A percentile compares a stretch with the other conserved stretches of the same genome.
phyloP scores from a whole-genome alignment of 2,329 filamentous ascomycete species.

The Dactylellina parvicollis region DNA sequence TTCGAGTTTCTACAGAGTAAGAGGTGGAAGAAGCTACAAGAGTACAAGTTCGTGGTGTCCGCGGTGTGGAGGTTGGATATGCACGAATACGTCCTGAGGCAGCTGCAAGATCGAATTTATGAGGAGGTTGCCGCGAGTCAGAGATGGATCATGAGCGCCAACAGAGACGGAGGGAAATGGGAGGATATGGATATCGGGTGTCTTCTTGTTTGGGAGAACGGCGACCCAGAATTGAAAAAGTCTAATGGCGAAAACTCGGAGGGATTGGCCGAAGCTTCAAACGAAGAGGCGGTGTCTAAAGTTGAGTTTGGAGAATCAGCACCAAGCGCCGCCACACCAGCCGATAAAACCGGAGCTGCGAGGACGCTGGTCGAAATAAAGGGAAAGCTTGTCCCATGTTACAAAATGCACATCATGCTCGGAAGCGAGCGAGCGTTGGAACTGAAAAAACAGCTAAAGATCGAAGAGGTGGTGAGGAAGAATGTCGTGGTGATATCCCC shows the following conservation, averaged over 20 bases:
- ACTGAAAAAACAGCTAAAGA: constrained; percentile 53
- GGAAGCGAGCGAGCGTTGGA: constrained; percentile 48
- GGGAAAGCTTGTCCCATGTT: constrained; percentile 53
- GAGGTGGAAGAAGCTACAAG: constrained; percentile 52
- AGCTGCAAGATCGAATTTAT: constrained; percentile 65
- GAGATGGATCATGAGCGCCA: constrained; percentile 45
- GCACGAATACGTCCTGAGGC: constrained; percentile 66
- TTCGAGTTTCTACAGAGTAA: constrained; percentile 34
- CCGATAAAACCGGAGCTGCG: background rate
- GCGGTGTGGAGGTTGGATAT: constrained; percentile 68
- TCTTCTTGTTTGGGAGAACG: constrained; percentile 55
- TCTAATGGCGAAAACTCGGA: background rate
- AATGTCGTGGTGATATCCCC: constrained; percentile 51
- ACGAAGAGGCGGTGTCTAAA: background rate
- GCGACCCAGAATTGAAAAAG: constrained; percentile 16
- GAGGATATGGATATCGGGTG: constrained; percentile 53
- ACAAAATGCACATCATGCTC: constrained; percentile 55
- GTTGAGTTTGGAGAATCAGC: background rate
- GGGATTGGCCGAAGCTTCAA: background rate
- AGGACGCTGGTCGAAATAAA: constrained; percentile 46
- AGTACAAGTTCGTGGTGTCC: constrained; percentile 35
- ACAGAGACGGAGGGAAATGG: constrained; percentile 50
- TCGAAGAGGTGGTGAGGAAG: constrained; percentile 48
- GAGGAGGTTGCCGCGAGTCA: constrained; percentile 62
- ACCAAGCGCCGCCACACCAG: background rate